Evolutionary conservation across 2,329 filamentous ascomycete genomes (phyloP), one percentile per base, ranked within the genome.

Genomic region (Huntiella abstrusa): DNA sequence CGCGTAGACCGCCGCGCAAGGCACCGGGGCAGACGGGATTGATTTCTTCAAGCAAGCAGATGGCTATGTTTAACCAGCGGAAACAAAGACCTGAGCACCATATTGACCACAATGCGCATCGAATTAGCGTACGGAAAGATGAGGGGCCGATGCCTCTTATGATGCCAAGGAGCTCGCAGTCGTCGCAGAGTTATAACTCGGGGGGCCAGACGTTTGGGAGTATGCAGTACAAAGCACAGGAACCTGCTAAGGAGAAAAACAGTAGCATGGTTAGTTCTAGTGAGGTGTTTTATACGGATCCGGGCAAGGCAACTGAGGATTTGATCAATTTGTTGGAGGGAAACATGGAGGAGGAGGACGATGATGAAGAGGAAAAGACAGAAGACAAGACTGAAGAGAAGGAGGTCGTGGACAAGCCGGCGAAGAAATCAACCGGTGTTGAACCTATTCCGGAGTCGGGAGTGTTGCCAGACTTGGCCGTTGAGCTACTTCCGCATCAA

Each of bases 401-500:
- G 22, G 22, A 28, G 6, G n/a, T 32, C 28, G 28, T 28, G n/a
- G 7, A 7, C 6, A 17, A 34, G 12, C 17, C 17, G 4, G 5
- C 19, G 6, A 38, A 15, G 12, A 45, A 12, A 8, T 8, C 43
- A 12, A 32, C 32, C 11, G 22, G 22, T 13, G 36, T 41, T 11
- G 35, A 41, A 17, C 44, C 35, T 17, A 39, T 49, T 10, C 48
- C 43, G 36, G 40, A 45, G 15, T 50, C 51, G 17, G 69, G 70
- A 2, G 63, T 60, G 0, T 51, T 95, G 0, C 79, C 86, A 46
- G 91, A 88, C 1, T 71, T 98, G 51, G 82, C 80, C 47, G 84
- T 96, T 50, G 87, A 82, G 56, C 70, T 98, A 2, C 70, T 98
- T 0, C 88, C 87, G 4, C 91, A 98, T 62, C 91, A 98, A 61